Conservation (phyloP, 2,329 filamentous ascomycete genomes). For the Pochonia chlamydosporia region DNA sequence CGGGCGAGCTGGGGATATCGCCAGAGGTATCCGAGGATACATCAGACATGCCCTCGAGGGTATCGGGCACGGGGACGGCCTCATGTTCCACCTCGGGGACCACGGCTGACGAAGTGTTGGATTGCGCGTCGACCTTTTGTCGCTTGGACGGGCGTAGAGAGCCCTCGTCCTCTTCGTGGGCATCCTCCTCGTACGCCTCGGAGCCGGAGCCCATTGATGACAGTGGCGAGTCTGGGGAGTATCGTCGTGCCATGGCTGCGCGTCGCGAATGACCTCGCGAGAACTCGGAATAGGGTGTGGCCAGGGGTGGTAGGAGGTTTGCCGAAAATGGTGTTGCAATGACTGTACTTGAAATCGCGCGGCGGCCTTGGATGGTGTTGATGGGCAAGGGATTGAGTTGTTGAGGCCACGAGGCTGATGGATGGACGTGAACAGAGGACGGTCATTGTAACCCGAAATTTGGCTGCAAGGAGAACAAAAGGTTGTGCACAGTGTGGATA, state of each 20-base stretch:
- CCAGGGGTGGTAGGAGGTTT: neutral
- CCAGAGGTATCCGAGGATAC: constrained; percentile 89
- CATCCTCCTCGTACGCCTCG: constrained; percentile 42
- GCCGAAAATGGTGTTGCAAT: neutral
- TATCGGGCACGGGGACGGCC: constrained; percentile 41
- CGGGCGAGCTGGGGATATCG: constrained; percentile 68
- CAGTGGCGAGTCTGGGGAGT: constrained; percentile 39
- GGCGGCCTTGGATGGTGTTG: neutral
- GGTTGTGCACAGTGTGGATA: constrained; percentile 1
- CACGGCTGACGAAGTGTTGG: constrained; percentile 39
- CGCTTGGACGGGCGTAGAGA: constrained; percentile 41
- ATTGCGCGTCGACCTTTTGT: constrained; percentile 38
- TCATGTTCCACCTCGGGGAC: constrained; percentile 38
- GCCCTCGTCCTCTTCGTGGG: constrained; percentile 32
- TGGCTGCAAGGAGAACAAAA: constrained; percentile 4
- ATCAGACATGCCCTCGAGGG: constrained; percentile 57
- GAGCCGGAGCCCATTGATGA: constrained; percentile 39
- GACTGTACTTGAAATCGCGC: neutral
- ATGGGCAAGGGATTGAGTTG: neutral
- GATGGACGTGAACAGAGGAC: neutral
- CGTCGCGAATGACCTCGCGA: constrained; percentile 6
- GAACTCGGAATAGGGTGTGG: neutral
- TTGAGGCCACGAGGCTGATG: constrained; percentile 2
- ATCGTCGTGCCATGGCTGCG: constrained; percentile 29
- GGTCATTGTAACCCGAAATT: neutral